phyloP scores from a whole-genome alignment of 306 rosid genomes.

The Acacia acuminata region DNA sequence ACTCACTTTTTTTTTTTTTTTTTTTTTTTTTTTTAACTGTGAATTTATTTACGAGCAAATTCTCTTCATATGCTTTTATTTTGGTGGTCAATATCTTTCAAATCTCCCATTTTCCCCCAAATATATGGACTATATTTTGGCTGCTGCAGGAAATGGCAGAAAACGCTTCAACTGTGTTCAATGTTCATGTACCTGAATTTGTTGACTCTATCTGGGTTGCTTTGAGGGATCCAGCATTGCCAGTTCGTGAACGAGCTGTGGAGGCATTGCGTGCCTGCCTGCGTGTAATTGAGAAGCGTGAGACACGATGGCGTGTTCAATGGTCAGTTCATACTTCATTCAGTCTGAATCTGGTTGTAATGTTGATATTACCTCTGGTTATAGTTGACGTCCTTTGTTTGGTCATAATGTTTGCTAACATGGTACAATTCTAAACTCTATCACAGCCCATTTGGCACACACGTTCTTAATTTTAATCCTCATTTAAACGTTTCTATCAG shows the following conservation, averaged over 20 bases:
- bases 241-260: conserved; percentile 95
- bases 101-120: neutral
- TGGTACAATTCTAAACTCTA: neutral
- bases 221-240: conserved; percentile 85
- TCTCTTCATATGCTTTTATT: neutral
- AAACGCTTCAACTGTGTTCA: conserved; percentile 94
- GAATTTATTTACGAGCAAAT: neutral
- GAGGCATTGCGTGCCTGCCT: conserved; percentile 98
- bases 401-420: neutral
- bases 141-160: conserved; percentile 94
- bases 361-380: conserved; percentile 10
- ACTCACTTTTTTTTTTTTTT: no score
- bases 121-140: conserved; percentile 24
- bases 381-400: conserved; percentile 1
- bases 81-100: conserved; percentile 24
- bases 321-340: conserved; percentile 57
- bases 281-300: conserved; percentile 91
- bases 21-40: no score
- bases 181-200: conserved; percentile 97
- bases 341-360: conserved; percentile 16
- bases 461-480: conserved; percentile 12
- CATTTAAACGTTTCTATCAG: conserved; percentile 6
- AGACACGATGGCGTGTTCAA: conserved; percentile 99
- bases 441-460: neutral
- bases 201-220: conserved; percentile 99